Base-by-base conservation (phyloP, 768 basidiomycete genomes). In the Serpula lacrymans region DNA sequence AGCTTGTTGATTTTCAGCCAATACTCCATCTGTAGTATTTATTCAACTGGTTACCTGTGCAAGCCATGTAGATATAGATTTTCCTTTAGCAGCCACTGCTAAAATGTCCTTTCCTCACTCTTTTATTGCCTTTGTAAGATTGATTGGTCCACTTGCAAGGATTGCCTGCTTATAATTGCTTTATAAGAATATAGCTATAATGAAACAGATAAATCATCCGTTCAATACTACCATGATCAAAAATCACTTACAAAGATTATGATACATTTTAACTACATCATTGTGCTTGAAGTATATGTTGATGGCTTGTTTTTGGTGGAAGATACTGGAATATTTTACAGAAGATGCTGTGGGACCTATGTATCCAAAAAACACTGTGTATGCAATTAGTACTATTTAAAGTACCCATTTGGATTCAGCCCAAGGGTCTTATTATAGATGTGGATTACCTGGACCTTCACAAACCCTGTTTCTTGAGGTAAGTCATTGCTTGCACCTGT, bases 111-210 rank as follows among this genome's bases (percentile, higher is more conserved):
- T 8, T 6, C 14, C 18, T 37, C 37, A 3, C 20, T 33, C 39
- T 5, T 31, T 27, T 36, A 47, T 38, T 1, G 34, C 24, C 3
- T 22, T 24, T 5, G 27, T 23, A 8, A 45, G 25, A 8, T 40
- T 37, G 3, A 22, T 17, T 7, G 6, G 11, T 5, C 20, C 33
- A 3, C 23, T 22, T n/a, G 16, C 33, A 9, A 45, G 17, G 23
- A 53, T 48, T 3, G 53, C 48, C 20, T 52, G 48, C 27, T 41
- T 41, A 39, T 52, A 52, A 24, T 47, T 48, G 13, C 43, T 27
- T 11, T 16, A n/a, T 1, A 48, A 22, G 25, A 52, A 52, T 17
- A 17, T 34, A 23, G 17, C 21, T 30, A 11, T 14, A 30, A 38
- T 34, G 27, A 16, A 26, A 18, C 12, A 9, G 8, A 33, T 27